phyloP scores from a whole-genome alignment of 2,329 filamentous ascomycete genomes.

The Fusarium avenaceum region DNA sequence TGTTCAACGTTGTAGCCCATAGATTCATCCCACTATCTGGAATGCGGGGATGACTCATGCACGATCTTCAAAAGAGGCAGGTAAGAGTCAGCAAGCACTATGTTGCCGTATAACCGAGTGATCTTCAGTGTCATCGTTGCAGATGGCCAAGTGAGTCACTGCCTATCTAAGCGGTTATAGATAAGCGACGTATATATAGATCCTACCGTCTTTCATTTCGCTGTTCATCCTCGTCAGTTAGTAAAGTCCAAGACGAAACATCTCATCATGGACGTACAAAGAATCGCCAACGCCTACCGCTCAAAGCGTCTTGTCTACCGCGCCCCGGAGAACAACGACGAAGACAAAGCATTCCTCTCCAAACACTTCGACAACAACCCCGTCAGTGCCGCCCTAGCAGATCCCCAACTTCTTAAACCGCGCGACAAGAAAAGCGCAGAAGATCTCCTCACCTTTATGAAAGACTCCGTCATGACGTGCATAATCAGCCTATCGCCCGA shows the following conservation, averaged over 20 bases:
- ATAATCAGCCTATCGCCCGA: conserved; percentile 17
- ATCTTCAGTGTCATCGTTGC: neutral
- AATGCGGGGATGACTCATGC: conserved; percentile 11
- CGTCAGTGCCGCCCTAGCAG: conserved; percentile 9
- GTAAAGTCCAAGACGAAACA: neutral
- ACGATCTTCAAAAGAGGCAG: conserved; percentile 10
- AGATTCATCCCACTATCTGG: neutral
- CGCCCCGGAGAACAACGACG: conserved; percentile 22
- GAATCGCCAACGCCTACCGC: conserved; percentile 9
- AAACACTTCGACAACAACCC: conserved; percentile 26
- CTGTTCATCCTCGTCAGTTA: no score
- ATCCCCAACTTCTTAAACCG: conserved; percentile 13
- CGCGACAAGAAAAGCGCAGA: neutral
- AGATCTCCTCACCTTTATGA: neutral
- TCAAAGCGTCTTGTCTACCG: conserved; percentile 39
- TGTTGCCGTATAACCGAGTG: conserved; percentile 7
- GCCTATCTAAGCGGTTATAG: no score
- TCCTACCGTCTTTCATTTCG: no score
- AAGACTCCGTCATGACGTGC: conserved; percentile 7
- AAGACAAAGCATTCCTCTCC: conserved; percentile 27
- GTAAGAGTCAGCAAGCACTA: neutral
- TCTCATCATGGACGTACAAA: conserved; percentile 17
- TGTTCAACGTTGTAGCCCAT: no score
- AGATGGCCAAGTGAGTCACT: no score
- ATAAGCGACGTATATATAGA: no score